Evolutionary conservation across 352 stramenopile species (phyloP), one percentile per base, ranked within the genome.

Genomic region (Globisporangium emineosum): DNA sequence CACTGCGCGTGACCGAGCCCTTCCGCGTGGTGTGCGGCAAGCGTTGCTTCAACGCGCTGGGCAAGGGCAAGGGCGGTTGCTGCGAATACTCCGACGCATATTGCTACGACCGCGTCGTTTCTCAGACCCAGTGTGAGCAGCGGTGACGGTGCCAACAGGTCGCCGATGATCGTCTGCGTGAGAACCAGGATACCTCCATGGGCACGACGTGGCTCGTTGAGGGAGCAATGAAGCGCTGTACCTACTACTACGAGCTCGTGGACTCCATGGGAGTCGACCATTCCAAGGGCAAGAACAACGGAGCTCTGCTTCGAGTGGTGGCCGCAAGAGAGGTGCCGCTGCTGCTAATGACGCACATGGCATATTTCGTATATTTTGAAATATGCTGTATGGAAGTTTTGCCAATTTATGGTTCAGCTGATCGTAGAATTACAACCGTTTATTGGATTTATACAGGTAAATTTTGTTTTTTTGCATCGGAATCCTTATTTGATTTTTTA

Each of bases 11-110:
- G 23, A 67, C 35, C 15, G 53, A 62, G 43, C 54, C 62, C 10
- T 9, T 57, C 21, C 21, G 9, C 30, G 47, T 67, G 13, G 62
- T 67, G 53, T 67, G 62, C 54, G 62, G 62, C 62, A 67, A 67
- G 62, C 62, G 62, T 32, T 67, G 62, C 54, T 67, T 58, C 45
- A 67, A 67, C 19, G 54, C 62, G 29, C 37, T 62, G 42, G 51
- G 33, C 15, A 67, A 67, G 12, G 30, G 33, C 62, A 53, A 30
- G n/a, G 3, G 30, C 21, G 51, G 35, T n/a, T 6, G 35, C 40
- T n/a, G n/a, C n/a, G n/a, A n/a, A n/a, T n/a, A n/a, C n/a, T n/a
- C n/a, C n/a, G n/a, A n/a, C n/a, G n/a, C n/a, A n/a, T n/a, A n/a
- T n/a, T n/a, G n/a, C n/a, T n/a, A n/a, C n/a, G n/a, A n/a, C n/a